Conservation (phyloP, 441 rosid genomes). For the Erysimum pusillum region DNA sequence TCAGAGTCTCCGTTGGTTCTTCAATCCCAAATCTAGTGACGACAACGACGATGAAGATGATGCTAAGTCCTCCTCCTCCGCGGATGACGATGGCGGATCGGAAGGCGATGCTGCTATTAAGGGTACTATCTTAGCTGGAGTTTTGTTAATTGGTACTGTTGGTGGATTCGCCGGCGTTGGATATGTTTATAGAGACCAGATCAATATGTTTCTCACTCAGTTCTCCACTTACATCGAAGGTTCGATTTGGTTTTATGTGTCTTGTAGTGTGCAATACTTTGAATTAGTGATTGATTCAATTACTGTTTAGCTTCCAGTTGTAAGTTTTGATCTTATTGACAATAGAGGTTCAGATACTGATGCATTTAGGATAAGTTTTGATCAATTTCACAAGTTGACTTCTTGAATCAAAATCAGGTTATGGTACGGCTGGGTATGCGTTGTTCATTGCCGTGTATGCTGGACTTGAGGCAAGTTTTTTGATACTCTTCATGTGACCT, state of each 20-base stretch:
- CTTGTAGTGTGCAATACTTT: background rate
- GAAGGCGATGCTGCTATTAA: slow-evolving; percentile 75
- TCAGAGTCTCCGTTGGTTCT: slow-evolving; percentile 72
- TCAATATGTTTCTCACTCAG: slow-evolving; percentile 77
- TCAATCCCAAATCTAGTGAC: slow-evolving; percentile 62
- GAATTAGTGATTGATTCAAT: background rate
- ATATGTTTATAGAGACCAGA: slow-evolving; percentile 81
- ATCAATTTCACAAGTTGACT: slow-evolving; percentile 22
- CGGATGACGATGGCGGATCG: slow-evolving; percentile 46
- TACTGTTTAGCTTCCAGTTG: slow-evolving; percentile 1
- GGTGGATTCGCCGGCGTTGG: slow-evolving; percentile 86
- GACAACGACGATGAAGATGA: slow-evolving; percentile 43
- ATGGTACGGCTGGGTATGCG: slow-evolving; percentile 95
- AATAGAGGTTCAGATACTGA: background rate
- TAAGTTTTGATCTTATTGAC: background rate
- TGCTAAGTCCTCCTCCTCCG: slow-evolving; percentile 46
- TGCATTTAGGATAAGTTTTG: slow-evolving; percentile 21
- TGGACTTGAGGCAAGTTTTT: slow-evolving; percentile 81
- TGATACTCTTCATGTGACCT: slow-evolving; percentile 4
- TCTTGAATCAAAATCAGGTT: slow-evolving; percentile 59
- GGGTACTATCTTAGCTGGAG: slow-evolving; percentile 89
- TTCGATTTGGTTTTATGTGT: slow-evolving; percentile 26
- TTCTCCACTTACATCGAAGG: slow-evolving; percentile 91
- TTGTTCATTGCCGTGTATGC: slow-evolving; percentile 90
- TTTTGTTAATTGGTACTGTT: slow-evolving; percentile 81